These are phyloP conservation scores for Kwoniella newhampshirensis DNA, from an alignment of 768 basidiomycete species.

Conservation along the genomic window DNA sequence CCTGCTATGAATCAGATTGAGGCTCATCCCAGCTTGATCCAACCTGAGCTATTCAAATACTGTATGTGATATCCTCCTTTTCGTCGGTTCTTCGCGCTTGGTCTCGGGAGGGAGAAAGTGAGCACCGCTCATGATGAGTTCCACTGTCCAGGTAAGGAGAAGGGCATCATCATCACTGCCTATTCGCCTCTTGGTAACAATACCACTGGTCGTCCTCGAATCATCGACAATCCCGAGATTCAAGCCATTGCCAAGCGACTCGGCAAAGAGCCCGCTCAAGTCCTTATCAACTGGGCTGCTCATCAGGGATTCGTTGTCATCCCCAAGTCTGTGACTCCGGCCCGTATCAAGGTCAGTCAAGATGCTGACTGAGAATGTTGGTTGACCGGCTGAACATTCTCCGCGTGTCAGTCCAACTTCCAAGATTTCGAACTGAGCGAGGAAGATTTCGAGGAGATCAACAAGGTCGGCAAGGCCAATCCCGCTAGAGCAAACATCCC, in stretches of 20 bases:
- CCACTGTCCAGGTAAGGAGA: slow-evolving; percentile 28
- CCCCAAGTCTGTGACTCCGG: slow-evolving; percentile 68
- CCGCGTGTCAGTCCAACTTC: slow-evolving; percentile 65
- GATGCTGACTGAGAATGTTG: neutral
- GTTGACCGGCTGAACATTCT: slow-evolving; percentile 53
- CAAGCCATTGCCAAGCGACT: slow-evolving; percentile 65
- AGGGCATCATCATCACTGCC: slow-evolving; percentile 46
- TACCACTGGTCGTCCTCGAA: slow-evolving; percentile 59
- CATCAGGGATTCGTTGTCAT: slow-evolving; percentile 77
- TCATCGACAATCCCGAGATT: slow-evolving; percentile 68
- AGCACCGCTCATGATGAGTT: neutral
- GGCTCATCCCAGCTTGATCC: slow-evolving; percentile 63
- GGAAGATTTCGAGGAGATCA: slow-evolving; percentile 67
- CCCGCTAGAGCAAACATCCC: slow-evolving; percentile 68
- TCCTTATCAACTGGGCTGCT: slow-evolving; percentile 77
- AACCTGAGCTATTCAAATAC: slow-evolving; percentile 33
- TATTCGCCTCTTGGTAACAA: slow-evolving; percentile 45
- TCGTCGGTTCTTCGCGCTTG: neutral
- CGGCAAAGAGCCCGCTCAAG: slow-evolving; percentile 71
- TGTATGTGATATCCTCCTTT: slow-evolving; percentile 14
- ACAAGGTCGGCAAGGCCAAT: slow-evolving; percentile 59
- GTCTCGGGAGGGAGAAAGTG: neutral
- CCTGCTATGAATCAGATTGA: slow-evolving; percentile 82
- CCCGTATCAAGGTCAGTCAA: slow-evolving; percentile 57
- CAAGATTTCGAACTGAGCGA: slow-evolving; percentile 67